Percentiles rank a stretch among this genome's conserved stretches.
Conservation (phyloP, 331 rosid species). For the Ulmus americana region DNA sequence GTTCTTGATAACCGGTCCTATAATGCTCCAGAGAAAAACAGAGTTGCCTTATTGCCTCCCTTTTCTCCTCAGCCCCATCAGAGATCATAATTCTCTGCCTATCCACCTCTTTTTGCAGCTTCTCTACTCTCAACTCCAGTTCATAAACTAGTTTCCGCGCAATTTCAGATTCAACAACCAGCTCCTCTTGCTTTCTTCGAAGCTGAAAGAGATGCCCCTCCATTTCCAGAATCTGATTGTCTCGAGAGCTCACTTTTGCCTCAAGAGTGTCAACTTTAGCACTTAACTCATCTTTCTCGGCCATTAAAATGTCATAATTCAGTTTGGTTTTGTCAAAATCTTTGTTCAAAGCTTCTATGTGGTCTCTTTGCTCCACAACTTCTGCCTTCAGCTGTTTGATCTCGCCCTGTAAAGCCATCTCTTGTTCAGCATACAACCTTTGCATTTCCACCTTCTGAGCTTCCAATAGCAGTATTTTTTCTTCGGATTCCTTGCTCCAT, state of each 20-base stretch:
- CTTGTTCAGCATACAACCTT: constrained; percentile 31
- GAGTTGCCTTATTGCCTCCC: constrained; percentile 81
- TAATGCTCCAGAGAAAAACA: constrained; percentile 73
- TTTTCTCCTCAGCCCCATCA: constrained; percentile 65
- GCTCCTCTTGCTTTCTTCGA: constrained; percentile 21
- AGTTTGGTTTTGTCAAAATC: constrained; percentile 49
- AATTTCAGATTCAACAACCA: constrained; percentile 34
- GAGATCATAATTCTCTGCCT: constrained; percentile 48
- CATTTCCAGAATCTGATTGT: constrained; percentile 37
- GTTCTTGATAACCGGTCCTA: constrained; percentile 61
- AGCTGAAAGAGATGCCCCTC: constrained; percentile 31
- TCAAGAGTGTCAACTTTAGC: constrained; percentile 34
- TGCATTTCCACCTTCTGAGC: constrained; percentile 40
- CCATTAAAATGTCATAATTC: constrained; percentile 46
- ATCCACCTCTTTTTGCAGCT: constrained; percentile 48
- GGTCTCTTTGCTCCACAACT: constrained; percentile 31
- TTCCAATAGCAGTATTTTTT: constrained; percentile 29
- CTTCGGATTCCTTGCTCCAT: constrained; percentile 27
- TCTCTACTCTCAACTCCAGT: constrained; percentile 43
- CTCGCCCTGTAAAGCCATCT: constrained; percentile 42
- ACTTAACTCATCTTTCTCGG: constrained; percentile 44
- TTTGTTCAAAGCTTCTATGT: constrained; percentile 45
- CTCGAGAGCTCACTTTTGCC: constrained; percentile 43
- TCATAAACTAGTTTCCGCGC: constrained; percentile 33
- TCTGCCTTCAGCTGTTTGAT: constrained; percentile 44